These are phyloP conservation scores for Pyrenophora tritici-repentis DNA, from an alignment of 2,329 filamentous ascomycete species.

Conservation along the genomic window DNA sequence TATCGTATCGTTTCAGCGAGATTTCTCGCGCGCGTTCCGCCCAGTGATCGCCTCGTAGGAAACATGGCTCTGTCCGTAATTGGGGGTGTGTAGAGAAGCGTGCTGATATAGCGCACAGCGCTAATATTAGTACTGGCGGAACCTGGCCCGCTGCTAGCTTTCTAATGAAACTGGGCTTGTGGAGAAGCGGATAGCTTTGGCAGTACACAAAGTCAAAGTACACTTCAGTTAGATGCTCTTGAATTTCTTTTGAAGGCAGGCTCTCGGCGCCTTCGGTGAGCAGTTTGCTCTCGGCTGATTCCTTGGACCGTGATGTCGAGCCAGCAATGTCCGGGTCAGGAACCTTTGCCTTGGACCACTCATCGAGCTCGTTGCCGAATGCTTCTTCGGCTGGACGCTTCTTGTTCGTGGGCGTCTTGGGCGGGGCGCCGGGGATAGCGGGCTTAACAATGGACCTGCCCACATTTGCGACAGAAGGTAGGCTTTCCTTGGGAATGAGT, in stretches of 20 bases:
- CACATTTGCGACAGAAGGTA: constrained; percentile 69
- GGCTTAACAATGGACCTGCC: constrained; percentile 86
- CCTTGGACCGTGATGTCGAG: constrained; percentile 50
- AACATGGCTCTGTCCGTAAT: constrained; percentile 75
- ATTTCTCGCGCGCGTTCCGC: constrained; percentile 86
- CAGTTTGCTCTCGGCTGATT: constrained; percentile 75
- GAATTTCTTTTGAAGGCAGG: constrained; percentile 82
- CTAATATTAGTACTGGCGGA: constrained; percentile 88
- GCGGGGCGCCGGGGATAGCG: constrained; percentile 62
- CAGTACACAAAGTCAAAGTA: constrained; percentile 97
- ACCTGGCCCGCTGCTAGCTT: constrained; percentile 78
- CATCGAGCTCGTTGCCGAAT: constrained; percentile 78
- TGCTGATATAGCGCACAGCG: constrained; percentile 92
- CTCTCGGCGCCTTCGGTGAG: constrained; percentile 81
- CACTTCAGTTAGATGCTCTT: constrained; percentile 90
- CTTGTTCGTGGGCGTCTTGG: constrained; percentile 64
- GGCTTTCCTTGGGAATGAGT: constrained; percentile 84
- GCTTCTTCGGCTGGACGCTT: constrained; percentile 88
- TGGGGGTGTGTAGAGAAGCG: constrained; percentile 90
- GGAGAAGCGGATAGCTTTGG: constrained; percentile 89
- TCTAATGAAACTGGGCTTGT: constrained; percentile 97
- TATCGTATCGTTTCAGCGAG: constrained; percentile 84
- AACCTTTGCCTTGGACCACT: constrained; percentile 70
- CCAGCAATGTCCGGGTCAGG: constrained; percentile 60
- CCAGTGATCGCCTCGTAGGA: constrained; percentile 90